Conservation (phyloP, 129 eudicot species). For the Arctium lappa region DNA sequence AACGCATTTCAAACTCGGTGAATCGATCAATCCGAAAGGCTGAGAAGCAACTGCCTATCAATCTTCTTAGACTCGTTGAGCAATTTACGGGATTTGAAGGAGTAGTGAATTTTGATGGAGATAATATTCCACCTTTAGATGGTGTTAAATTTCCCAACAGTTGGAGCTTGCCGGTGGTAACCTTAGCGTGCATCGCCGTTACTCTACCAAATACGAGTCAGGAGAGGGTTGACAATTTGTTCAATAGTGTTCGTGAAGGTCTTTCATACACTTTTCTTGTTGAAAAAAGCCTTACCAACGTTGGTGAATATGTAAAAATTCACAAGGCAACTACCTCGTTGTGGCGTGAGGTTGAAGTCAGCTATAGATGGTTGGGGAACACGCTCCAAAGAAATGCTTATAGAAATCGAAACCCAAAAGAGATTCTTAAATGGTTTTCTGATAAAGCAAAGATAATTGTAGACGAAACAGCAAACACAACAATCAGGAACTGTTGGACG, state of each 20-base stretch:
- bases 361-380: slow-evolving; percentile 4
- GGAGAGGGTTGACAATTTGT: background rate
- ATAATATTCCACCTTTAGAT: background rate
- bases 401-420: slow-evolving; percentile 9
- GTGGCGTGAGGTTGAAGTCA: slow-evolving; percentile 35
- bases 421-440: slow-evolving; percentile 21
- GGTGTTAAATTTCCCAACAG: slow-evolving; percentile 1
- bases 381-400: slow-evolving; percentile 13
- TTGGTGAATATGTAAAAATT: background rate
- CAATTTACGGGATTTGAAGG: slow-evolving; percentile 11
- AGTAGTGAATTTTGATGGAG: slow-evolving; percentile 15
- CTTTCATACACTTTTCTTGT: slow-evolving; percentile 9
- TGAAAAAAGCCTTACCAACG: slow-evolving; percentile 20
- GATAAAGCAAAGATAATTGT: slow-evolving; percentile 7
- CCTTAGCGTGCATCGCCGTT: slow-evolving; percentile 20
- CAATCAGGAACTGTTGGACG: background rate
- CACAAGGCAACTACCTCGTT: slow-evolving; percentile 12
- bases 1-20: slow-evolving; percentile 1
- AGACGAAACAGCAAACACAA: background rate
- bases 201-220: background rate
- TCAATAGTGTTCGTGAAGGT: slow-evolving; percentile 19
- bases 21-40: background rate
- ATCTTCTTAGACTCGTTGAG: background rate
- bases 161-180: slow-evolving; percentile 23
- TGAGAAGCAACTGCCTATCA: background rate